Percentiles rank a stretch among this genome's conserved stretches.
phyloP scores from a whole-genome alignment of 2,329 filamentous ascomycete species.

The Aspergillus sp. region DNA sequence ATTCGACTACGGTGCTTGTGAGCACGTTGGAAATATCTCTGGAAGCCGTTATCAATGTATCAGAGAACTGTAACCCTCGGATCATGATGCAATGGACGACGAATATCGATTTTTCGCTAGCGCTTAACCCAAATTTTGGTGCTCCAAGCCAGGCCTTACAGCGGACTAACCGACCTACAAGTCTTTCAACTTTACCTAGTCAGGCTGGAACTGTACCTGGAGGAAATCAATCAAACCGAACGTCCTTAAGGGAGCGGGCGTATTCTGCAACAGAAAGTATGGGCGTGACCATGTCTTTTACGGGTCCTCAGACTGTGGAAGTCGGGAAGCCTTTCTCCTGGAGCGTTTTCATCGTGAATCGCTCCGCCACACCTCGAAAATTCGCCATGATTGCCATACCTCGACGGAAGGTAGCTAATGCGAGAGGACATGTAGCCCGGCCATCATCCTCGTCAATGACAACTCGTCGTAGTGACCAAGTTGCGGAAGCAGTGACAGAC shows the following conservation, averaged over 20 bases:
- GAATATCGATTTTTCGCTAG: conserved; percentile 49
- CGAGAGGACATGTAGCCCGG: conserved; percentile 43
- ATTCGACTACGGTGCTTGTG: conserved; percentile 38
- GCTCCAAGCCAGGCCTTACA: conserved; percentile 47
- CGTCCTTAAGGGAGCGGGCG: conserved; percentile 38
- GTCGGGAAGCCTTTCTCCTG: conserved; percentile 57
- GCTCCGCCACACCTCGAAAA: conserved; percentile 53
- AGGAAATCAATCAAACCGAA: conserved; percentile 26
- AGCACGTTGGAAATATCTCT: conserved; percentile 50
- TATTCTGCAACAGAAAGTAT: conserved; percentile 38
- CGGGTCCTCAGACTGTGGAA: conserved; percentile 49
- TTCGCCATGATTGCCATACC: conserved; percentile 56
- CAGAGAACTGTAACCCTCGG: conserved; percentile 42
- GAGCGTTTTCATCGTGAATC: conserved; percentile 60
- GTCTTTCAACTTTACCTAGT: conserved; percentile 36
- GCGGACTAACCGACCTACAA: conserved; percentile 45
- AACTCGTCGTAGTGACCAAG: conserved; percentile 32
- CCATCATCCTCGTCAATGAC: conserved; percentile 47
- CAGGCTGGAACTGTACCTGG: conserved; percentile 19
- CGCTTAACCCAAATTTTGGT: conserved; percentile 48
- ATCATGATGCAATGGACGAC: conserved; percentile 51
- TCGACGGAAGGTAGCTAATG: conserved; percentile 44
- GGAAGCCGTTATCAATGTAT: conserved; percentile 40
- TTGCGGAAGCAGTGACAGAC: conserved; percentile 56
- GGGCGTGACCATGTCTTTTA: conserved; percentile 57